Conservation (phyloP, 1,284 basidiomycete species). For the Taiwanofungus camphoratus region DNA sequence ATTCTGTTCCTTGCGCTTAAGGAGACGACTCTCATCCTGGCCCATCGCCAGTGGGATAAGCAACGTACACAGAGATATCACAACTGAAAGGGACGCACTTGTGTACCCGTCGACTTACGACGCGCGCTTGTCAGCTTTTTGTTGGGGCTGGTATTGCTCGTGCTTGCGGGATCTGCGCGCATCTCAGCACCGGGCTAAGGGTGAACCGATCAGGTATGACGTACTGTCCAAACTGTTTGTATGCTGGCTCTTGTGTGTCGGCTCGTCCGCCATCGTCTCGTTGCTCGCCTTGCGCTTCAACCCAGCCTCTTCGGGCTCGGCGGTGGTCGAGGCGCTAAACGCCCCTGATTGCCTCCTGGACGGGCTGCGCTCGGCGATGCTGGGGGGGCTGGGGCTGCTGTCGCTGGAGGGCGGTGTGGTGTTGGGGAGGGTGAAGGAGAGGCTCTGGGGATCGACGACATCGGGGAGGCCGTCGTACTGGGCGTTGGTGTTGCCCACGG, state of each 20-base stretch:
- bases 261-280: conserved; percentile 50
- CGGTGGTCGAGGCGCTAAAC: conserved; percentile 20
- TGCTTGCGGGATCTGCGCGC: neutral
- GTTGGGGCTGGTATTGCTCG: conserved; percentile 4
- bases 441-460: conserved; percentile 54
- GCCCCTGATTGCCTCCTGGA: conserved; percentile 30
- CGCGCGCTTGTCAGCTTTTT: conserved; percentile 28
- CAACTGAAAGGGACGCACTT: conserved; percentile 30
- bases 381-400: conserved; percentile 69
- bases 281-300: conserved; percentile 72
- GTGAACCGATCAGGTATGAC: no score
- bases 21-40: conserved; percentile 64
- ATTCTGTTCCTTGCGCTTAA: conserved; percentile 86
- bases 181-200: no score
- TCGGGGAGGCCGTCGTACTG: conserved; percentile 27
- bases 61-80: conserved; percentile 4
- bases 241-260: conserved; percentile 60
- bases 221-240: conserved; percentile 33
- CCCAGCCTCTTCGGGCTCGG: conserved; percentile 37
- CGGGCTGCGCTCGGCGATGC: conserved; percentile 30
- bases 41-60: conserved; percentile 1
- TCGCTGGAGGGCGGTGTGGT: conserved; percentile 47
- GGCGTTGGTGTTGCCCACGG: conserved; percentile 17
- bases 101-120: conserved; percentile 40
- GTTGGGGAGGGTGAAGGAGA: conserved; percentile 33